Conservation (phyloP, 1,139 yeast genomes). For the Petasospora fabianii region DNA sequence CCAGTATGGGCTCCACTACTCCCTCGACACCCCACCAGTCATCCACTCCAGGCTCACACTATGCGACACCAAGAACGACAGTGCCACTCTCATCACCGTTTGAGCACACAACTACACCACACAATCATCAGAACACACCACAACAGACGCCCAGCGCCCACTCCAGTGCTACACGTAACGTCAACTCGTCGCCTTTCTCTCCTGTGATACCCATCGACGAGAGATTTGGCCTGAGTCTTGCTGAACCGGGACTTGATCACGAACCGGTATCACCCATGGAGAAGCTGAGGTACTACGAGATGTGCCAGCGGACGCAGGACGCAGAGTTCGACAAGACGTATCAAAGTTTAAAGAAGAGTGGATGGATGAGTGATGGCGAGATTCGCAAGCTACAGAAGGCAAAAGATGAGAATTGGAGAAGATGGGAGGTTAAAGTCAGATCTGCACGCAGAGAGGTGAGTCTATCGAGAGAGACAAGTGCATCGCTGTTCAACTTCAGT, state of each 20-base stretch:
- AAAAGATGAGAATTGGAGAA: constrained; percentile 13
- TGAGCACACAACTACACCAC: neutral
- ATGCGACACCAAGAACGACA: constrained; percentile 1
- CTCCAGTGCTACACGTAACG: neutral
- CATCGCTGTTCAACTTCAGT: neutral
- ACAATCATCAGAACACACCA: constrained; percentile 5
- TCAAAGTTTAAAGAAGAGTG: constrained; percentile 13
- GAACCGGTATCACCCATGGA: constrained; percentile 11
- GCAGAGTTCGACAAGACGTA: constrained; percentile 15
- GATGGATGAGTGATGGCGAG: constrained; percentile 18
- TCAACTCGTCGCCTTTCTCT: constrained; percentile 9
- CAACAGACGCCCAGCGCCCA: constrained; percentile 1
- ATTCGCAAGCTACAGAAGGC: constrained; percentile 9
- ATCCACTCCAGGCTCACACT: neutral
- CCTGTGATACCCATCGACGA: constrained; percentile 18
- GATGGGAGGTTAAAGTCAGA: constrained; percentile 17
- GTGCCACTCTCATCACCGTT: neutral
- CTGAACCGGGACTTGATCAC: constrained; percentile 7
- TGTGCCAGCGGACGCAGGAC: constrained; percentile 13
- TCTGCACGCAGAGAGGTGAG: constrained; percentile 6
- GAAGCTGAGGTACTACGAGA: constrained; percentile 12
- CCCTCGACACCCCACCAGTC: constrained; percentile 1
- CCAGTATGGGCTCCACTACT: neutral
- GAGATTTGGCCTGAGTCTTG: constrained; percentile 17
- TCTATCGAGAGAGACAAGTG: neutral